A percentile compares a stretch with the other conserved stretches of the same genome.
These are phyloP conservation scores for Sporobolomyces roseus DNA, from an alignment of 768 basidiomycete genomes.

Conservation along the genomic window DNA sequence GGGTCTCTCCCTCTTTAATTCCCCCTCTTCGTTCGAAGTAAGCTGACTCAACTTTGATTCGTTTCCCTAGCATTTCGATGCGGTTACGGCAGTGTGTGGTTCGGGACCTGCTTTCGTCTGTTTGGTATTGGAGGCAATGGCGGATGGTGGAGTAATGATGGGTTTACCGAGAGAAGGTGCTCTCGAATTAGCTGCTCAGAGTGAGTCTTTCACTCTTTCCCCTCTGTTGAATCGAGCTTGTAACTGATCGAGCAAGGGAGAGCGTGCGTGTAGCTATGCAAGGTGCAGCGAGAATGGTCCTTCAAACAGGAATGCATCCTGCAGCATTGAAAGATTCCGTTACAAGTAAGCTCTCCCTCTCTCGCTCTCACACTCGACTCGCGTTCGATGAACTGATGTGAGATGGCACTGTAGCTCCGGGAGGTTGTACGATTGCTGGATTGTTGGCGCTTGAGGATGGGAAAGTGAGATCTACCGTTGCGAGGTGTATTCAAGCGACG, in stretches of 20 bases:
- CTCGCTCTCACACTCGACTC: constrained; percentile 24
- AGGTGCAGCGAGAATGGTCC: constrained; percentile 91
- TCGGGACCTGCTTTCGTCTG: constrained; percentile 97
- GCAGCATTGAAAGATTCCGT: constrained; percentile 96
- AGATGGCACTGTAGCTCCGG: constrained; percentile 72
- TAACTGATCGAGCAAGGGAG: not conserved
- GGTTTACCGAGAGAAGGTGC: constrained; percentile 90
- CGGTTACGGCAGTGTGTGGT: constrained; percentile 91
- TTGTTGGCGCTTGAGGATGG: constrained; percentile 91
- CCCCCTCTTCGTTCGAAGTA: not conserved
- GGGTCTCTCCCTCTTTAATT: not conserved
- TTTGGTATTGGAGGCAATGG: constrained; percentile 96
- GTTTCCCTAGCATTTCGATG: constrained; percentile 72
- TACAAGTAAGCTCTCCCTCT: constrained; percentile 63
- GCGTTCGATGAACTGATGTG: not conserved
- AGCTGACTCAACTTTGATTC: not conserved
- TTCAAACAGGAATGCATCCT: constrained; percentile 83
- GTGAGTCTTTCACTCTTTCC: constrained; percentile 54
- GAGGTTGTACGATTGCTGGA: constrained; percentile 98
- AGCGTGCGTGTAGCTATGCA: constrained; percentile 65
- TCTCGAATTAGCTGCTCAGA: constrained; percentile 89
- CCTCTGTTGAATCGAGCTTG: too few relatives aligned
- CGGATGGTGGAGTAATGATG: constrained; percentile 99
- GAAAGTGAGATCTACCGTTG: constrained; percentile 85
- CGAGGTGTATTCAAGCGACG: constrained; percentile 87